Percentiles rank a stretch among this genome's conserved stretches.
These are phyloP conservation scores for Chrysopogon serrulatus DNA, from an alignment of 176 grass and related monocot species.

Conservation along the genomic window DNA sequence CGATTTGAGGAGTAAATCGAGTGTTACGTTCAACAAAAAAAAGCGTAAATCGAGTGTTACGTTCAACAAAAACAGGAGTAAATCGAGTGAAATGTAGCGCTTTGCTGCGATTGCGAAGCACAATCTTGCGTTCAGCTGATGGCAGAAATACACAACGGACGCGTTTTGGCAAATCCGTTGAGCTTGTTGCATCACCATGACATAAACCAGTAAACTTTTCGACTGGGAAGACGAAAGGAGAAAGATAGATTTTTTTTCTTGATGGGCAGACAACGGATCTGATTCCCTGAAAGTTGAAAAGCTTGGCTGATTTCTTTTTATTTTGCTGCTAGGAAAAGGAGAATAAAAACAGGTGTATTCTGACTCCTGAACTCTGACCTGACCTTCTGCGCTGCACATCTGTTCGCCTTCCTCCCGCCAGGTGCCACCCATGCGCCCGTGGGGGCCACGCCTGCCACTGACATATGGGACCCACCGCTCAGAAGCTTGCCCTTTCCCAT, in stretches of 20 bases:
- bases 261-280: background rate
- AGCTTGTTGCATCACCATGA: background rate
- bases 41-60: no score
- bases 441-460: background rate
- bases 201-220: background rate
- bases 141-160: background rate
- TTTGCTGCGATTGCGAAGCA: background rate
- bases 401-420: conserved; percentile 12
- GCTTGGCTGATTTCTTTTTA: background rate
- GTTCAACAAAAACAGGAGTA: no score
- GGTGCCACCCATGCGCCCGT: conserved; percentile 18
- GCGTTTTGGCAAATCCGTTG: background rate
- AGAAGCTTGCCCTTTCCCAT: background rate
- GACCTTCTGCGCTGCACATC: background rate
- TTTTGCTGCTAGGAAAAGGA: background rate
- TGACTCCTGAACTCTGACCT: background rate
- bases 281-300: background rate
- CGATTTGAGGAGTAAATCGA: background rate
- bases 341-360: background rate
- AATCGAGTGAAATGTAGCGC: background rate
- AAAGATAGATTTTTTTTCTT: background rate
- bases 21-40: no score
- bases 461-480: conserved; percentile 21
- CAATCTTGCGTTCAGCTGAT: background rate
- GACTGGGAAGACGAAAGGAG: background rate